Conservation (phyloP, 768 basidiomycete genomes). For the Suillus subaureus region DNA sequence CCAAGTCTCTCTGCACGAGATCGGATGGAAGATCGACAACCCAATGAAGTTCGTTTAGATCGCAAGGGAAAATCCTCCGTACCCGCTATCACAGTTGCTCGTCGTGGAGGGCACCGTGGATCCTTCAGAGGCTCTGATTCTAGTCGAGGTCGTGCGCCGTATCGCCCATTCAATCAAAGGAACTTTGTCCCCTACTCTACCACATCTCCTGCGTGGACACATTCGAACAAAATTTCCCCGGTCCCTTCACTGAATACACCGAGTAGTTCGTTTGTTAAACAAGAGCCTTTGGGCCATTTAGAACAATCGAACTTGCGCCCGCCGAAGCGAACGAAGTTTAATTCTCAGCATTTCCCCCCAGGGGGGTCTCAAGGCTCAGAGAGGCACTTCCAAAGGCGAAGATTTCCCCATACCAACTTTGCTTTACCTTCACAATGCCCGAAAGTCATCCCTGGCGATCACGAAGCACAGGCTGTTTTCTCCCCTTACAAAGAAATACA, state of each 20-base stretch:
- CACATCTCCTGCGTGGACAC: not conserved
- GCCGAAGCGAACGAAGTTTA: not conserved
- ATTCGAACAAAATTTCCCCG: not conserved
- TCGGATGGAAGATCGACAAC: slow-evolving; percentile 40
- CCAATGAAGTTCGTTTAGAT: slow-evolving; percentile 39
- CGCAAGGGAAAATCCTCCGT: slow-evolving; percentile 34
- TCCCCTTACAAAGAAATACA: not conserved
- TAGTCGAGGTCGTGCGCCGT: not conserved
- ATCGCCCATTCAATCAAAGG: slow-evolving; percentile 1
- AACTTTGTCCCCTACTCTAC: not conserved
- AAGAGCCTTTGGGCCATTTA: not conserved
- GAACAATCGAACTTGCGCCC: not conserved
- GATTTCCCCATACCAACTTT: slow-evolving; percentile 4
- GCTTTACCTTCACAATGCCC: slow-evolving; percentile 18
- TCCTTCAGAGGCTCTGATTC: not conserved
- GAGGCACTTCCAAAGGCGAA: slow-evolving; percentile 3
- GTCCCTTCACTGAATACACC: not conserved
- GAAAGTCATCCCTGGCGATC: slow-evolving; percentile 13
- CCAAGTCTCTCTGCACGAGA: not conserved
- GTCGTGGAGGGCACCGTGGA: slow-evolving; percentile 7
- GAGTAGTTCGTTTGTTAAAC: not conserved
- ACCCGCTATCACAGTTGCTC: slow-evolving; percentile 26
- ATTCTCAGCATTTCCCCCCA: not conserved
- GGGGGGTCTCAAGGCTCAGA: not conserved
- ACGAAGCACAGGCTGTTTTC: slow-evolving; percentile 7